Evolutionary conservation across 345 rosid genomes (phyloP).

Genomic region (Ailanthus altissimus): DNA sequence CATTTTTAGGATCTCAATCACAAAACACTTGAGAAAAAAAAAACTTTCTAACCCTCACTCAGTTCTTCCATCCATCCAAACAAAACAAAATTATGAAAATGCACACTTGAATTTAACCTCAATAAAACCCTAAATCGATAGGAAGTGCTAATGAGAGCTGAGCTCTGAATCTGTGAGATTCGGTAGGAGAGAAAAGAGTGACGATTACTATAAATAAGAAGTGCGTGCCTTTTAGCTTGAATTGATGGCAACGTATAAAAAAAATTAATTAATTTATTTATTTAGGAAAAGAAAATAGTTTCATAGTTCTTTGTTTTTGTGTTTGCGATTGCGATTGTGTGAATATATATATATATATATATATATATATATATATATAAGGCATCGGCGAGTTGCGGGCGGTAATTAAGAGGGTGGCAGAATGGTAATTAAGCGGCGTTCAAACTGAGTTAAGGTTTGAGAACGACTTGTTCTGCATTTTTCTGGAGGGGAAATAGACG

Average conservation of each 20-base stretch:
- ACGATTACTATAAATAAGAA: conserved; percentile 35
- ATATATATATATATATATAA: neutral
- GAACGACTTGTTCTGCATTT: conserved; percentile 20
- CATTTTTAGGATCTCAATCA: conserved; percentile 54
- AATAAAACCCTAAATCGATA: neutral
- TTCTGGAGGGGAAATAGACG: neutral
- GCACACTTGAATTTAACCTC: neutral
- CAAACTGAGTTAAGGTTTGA: conserved; percentile 4
- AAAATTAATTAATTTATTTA: neutral
- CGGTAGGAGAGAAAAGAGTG: conserved; percentile 21
- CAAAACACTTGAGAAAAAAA: too few species aligned
- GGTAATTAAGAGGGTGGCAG: conserved; percentile 32
- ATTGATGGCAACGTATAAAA: conserved; percentile 29
- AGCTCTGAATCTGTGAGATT: conserved; percentile 52
- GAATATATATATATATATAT: neutral
- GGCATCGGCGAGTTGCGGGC: conserved; percentile 17
- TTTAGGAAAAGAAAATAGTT: neutral
- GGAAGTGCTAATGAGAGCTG: conserved; percentile 28
- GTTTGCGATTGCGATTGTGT: neutral
- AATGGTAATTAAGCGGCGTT: conserved; percentile 29
- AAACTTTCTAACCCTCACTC: conserved; percentile 7
- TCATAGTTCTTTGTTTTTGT: neutral
- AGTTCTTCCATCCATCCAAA: neutral
- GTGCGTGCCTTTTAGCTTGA: conserved; percentile 19
- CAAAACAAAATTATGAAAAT: neutral